Evolutionary conservation across 106 monocot genomes (phyloP), one percentile per base, ranked within the genome.

Genomic region (Allium cepa): DNA sequence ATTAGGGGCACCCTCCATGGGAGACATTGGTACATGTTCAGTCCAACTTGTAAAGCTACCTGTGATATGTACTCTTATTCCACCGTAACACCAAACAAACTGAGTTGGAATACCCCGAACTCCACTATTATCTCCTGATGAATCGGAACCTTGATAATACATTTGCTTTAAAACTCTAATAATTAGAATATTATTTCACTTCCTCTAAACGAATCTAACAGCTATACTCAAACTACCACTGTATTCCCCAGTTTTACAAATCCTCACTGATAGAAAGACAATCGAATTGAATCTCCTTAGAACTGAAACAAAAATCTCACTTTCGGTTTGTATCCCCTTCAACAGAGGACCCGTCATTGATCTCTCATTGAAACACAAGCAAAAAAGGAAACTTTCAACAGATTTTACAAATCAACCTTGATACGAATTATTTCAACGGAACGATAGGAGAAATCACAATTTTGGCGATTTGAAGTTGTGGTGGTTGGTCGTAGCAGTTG

Each of bases 21-120:
- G n/a, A n/a, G n/a, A n/a, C n/a, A n/a, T n/a, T n/a, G n/a, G n/a
- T n/a, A n/a, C n/a, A n/a, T n/a, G n/a, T n/a, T n/a, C n/a, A n/a
- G n/a, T n/a, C n/a, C n/a, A n/a, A n/a, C n/a, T n/a, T n/a, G n/a
- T n/a, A n/a, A n/a, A n/a, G n/a, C n/a, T 70, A 10, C 88, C 88
- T 27, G 78, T 72, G 9, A 88, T 75, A 49, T 66, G 73, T 17
- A 88, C 80, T 11, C 76, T 75, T 15, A 56, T 72, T n/a, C 83
- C 88, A 0, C 88, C 88, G 69, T 88, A 81, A 11, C 81, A 81
- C 88, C 88, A 88, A 13, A 84, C 78, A 57, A 88, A 88, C 56
- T 75, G 70, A 26, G 45, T 72, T 8, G 83, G 88, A 16, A 80
- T 67, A 12, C 77, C 66, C 51, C 79, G 46, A 0, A 14, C 46